phyloP scores from a whole-genome alignment of 495 filamentous ascomycete species.

The Amniculicola lignicola region DNA sequence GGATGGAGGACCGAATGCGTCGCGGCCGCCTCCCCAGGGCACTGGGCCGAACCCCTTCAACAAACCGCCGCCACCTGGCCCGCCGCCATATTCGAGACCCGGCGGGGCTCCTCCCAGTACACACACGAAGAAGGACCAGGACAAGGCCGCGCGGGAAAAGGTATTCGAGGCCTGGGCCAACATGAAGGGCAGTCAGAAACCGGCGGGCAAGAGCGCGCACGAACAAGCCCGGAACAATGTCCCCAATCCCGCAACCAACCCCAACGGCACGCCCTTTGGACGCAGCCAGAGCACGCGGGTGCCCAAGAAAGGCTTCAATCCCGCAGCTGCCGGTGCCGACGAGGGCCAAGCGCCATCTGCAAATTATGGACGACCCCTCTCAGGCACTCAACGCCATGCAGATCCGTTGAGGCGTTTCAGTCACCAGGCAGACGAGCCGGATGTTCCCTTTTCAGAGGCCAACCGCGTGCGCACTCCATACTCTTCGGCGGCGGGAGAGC shows the following conservation, averaged over 20 bases:
- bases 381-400: constrained; percentile 30
- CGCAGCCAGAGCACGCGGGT: constrained; percentile 45
- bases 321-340: constrained; percentile 35
- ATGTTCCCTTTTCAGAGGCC: constrained; percentile 24
- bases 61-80: too few relatives aligned
- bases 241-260: constrained; percentile 25
- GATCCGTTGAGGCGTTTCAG: constrained; percentile 48
- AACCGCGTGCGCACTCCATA: constrained; percentile 28
- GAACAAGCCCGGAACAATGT: not conserved
- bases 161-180: constrained; percentile 66
- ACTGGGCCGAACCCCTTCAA: too few relatives aligned
- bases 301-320: constrained; percentile 42
- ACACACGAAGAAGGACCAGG: too few relatives aligned
- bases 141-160: constrained; percentile 55
- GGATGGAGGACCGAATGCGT: too few relatives aligned
- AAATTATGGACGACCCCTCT: constrained; percentile 11
- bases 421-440: not conserved
- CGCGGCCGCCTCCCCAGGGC: constrained; percentile 34
- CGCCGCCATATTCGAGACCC: too few relatives aligned
- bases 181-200: constrained; percentile 49
- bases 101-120: too few relatives aligned
- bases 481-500: constrained; percentile 22
- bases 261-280: constrained; percentile 42
- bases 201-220: not conserved
- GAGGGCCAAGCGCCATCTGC: constrained; percentile 30